Evolutionary conservation across 192 early-diverging fungal genomes (phyloP), one percentile per base, ranked within the genome.

Genomic region (Podila clonocystis): DNA sequence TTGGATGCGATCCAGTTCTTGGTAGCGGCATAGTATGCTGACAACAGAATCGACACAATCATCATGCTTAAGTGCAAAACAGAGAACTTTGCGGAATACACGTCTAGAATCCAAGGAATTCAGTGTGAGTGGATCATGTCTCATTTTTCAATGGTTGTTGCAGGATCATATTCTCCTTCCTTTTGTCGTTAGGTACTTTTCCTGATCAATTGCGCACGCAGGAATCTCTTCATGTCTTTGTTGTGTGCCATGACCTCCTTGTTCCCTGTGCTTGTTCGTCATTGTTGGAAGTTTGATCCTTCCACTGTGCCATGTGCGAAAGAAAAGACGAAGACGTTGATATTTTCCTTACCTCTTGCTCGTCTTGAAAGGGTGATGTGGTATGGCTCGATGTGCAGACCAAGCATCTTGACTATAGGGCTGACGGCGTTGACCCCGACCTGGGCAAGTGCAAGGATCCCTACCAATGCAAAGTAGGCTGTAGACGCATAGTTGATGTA

Each of bases 1-100:
- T 99, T 98, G 26, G 91, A 94, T 0, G 92, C 84, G 50, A 96
- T 89, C 97, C 97, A 99, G 87, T 96, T 90, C 85, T 97, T 97
- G 60, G 94, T 91, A 24, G 85, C 82, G 28, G 87, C 82, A 84
- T 98, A 99, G 55, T 85, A 85, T n/a, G 63, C 93, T 11, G 90
- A 93, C 24, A 94, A 68, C 34, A 83, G 58, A 49, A 89, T 72
- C 41, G 93, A 88, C n/a, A 84, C 60, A 29, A 89, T 73, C 2
- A 91, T n/a, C 67, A 93, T 75, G 11, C 67, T 75, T 50, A 95
- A 41, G 70, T 97, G 94, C 55, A 94, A 74, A 24, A 84, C 68
- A 22, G 91, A 89, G 63, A 95, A 94, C 41, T 66, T 89, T 61
- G 82, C 65, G 28, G 70, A 79, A 59, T 84, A 89, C 31, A 88